These are phyloP conservation scores for Bidens hawaiensis DNA, from an alignment of 140 eudicot species.

Conservation along the genomic window DNA sequence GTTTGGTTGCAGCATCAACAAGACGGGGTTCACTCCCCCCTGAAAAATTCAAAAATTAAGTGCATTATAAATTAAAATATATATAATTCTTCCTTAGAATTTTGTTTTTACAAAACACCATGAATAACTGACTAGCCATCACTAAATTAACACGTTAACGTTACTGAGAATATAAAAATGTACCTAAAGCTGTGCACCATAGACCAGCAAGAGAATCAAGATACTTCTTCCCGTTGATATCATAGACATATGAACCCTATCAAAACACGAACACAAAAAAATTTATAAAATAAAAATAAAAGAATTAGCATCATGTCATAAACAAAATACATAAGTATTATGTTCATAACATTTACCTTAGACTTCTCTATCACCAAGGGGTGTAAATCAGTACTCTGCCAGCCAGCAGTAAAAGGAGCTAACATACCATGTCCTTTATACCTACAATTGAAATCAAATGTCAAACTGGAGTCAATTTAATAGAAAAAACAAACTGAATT, in stretches of 20 bases:
- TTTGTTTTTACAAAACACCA: constrained; percentile 4
- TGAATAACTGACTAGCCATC: neutral
- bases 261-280: constrained; percentile 17
- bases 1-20: constrained; percentile 75
- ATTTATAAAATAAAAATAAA: neutral
- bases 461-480: neutral
- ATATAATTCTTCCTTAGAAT: neutral
- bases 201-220: constrained; percentile 98
- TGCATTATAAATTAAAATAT: neutral
- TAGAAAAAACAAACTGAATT: too few species aligned
- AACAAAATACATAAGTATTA: neutral
- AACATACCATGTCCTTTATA: constrained; percentile 85
- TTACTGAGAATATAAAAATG: neutral
- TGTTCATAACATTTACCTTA: constrained; percentile 41
- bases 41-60: constrained; percentile 24
- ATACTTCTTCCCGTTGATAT: constrained; percentile 75
- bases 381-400: constrained; percentile 62
- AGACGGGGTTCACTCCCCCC: constrained; percentile 92
- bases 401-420: constrained; percentile 96
- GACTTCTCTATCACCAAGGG: constrained; percentile 87
- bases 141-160: neutral
- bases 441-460: constrained; percentile 29
- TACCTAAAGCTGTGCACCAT: constrained; percentile 96
- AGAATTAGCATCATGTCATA: neutral
- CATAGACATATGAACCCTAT: constrained; percentile 89